Evolutionary conservation across 2,329 filamentous ascomycete genomes (phyloP).

Genomic region (Colletotrichum lindemuthianum): DNA sequence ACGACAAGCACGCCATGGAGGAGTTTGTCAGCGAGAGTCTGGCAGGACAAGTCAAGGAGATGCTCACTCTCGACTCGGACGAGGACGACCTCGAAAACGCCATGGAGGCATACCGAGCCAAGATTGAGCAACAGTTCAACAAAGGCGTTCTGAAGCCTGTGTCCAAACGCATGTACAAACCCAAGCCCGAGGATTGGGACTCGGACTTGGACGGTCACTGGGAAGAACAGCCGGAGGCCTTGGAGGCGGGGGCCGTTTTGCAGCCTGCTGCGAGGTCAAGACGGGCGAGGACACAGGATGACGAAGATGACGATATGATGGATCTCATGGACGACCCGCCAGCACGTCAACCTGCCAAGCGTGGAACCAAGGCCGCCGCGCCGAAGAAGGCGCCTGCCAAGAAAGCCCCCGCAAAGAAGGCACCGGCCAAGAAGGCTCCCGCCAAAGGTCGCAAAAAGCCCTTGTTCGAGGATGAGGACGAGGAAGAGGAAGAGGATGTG

Average conservation of each 20-base stretch:
- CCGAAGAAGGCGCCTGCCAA: conserved; percentile 51
- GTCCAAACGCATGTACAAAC: conserved; percentile 69
- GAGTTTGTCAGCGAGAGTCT: conserved; percentile 79
- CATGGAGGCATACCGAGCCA: conserved; percentile 77
- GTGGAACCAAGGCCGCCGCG: conserved; percentile 44
- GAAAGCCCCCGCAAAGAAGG: conserved; percentile 57
- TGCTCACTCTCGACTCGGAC: conserved; percentile 73
- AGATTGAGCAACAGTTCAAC: conserved; percentile 76
- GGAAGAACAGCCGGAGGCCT: conserved; percentile 79
- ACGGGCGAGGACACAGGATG: conserved; percentile 45
- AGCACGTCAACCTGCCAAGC: conserved; percentile 46
- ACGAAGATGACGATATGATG: conserved; percentile 63
- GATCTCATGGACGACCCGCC: conserved; percentile 48
- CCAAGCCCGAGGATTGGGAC: conserved; percentile 85
- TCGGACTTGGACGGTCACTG: conserved; percentile 88
- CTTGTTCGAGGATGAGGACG: conserved; percentile 45
- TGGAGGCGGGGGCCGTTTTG: conserved; percentile 56
- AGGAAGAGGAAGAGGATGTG: conserved; percentile 58
- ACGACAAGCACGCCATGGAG: conserved; percentile 93
- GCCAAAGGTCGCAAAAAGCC: conserved; percentile 53
- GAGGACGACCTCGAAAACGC: conserved; percentile 76
- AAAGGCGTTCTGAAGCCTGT: conserved; percentile 67
- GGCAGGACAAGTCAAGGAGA: conserved; percentile 74
- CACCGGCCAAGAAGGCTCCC: conserved; percentile 48
- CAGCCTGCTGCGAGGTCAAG: conserved; percentile 43